Evolutionary conservation across 148 eudicot genomes (phyloP).

Genomic region (Cornus florida): DNA sequence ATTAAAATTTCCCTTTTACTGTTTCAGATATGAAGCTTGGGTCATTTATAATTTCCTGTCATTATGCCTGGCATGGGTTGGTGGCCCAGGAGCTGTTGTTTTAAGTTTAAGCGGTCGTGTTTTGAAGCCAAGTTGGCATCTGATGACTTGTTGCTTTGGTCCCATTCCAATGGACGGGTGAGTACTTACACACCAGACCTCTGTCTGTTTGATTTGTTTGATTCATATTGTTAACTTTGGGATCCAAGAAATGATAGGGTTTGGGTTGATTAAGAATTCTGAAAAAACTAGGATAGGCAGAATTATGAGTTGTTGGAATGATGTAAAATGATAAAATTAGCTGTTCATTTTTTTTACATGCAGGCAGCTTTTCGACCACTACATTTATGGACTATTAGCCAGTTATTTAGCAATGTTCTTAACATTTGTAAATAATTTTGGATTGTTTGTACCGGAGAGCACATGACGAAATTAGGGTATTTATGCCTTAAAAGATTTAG

Average conservation of each 20-base stretch:
- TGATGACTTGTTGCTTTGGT: conserved; percentile 95
- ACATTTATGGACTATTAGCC: not conserved
- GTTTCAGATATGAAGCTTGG: conserved; percentile 97
- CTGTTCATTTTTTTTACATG: not conserved
- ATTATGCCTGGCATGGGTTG: conserved; percentile 98
- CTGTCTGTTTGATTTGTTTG: not conserved
- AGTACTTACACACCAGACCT: conserved; percentile 21
- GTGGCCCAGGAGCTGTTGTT: conserved; percentile 98
- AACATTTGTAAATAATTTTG: not conserved
- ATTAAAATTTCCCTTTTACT: conserved; percentile 12
- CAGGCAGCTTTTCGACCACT: not conserved
- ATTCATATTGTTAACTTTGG: not conserved
- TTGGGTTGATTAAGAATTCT: not conserved
- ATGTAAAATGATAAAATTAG: not conserved
- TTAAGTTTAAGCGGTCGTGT: conserved; percentile 79
- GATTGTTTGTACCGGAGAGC: conserved; percentile 1
- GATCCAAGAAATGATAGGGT: not conserved
- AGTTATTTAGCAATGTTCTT: not conserved
- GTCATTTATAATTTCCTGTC: conserved; percentile 94
- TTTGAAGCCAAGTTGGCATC: conserved; percentile 78
- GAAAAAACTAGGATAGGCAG: not conserved
- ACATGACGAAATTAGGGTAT: not conserved
- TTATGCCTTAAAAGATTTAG: not conserved
- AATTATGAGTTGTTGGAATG: not conserved
- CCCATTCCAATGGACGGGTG: conserved; percentile 95